Evolutionary conservation across 1,139 yeast species (phyloP), one percentile per base, ranked within the genome.

Genomic region (Pichia sp.): DNA sequence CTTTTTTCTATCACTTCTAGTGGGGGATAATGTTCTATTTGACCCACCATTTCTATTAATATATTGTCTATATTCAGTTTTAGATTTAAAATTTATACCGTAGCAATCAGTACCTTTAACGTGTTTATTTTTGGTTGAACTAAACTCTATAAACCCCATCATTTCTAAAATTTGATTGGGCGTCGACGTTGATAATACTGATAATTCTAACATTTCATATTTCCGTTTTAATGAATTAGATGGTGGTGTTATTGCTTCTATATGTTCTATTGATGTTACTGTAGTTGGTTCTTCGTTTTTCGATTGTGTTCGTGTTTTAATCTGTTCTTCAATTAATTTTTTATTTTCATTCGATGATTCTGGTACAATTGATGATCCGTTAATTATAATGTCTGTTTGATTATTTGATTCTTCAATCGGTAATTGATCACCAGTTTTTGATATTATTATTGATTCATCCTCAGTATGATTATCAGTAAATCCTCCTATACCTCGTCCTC

Each of bases 61-160:
- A 59, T 83, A 84, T 67, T 83, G 89, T 54, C 89, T 73, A 62
- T 78, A 83, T 46, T 74, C 75, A 1, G 80, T 68, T 49, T 72
- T 71, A 52, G 72, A 72, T 11, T 48, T 53, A 44, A 73, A 72
- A 56, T 69, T 72, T 43, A 73, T 71, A 0, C 73, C 75, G 18
- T 80, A 81, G 7, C 74, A 75, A 53, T 77, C 75, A 3, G 77
- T 67, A 2, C 81, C 84, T 47, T 67, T 68, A 6, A 79, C 83
- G 51, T 80, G 80, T 58, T 80, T 80, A 44, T 81, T 79, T 63
- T 84, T 83, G 5, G 89, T 83, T 1, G 83, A 64, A 0, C 74
- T 76, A 65, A 84, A 84, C 1, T 79, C 77, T 3, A 76, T 70
- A 60, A 83, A 83, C 4, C 93, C 95, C 88, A 85, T 83, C 60